Conservation (phyloP, 345 rosid genomes). For the Populus ilicifolia region DNA sequence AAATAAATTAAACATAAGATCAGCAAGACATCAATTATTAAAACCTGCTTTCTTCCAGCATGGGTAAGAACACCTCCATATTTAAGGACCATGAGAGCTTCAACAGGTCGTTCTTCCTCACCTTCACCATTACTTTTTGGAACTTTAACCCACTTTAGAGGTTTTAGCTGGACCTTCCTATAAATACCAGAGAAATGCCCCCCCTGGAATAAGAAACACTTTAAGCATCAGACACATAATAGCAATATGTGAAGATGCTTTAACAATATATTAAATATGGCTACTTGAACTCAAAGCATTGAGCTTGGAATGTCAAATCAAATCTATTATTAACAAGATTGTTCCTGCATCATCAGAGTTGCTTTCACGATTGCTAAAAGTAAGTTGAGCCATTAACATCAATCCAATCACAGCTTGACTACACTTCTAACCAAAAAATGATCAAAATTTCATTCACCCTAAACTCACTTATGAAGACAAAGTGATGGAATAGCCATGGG, state of each 20-base stretch:
- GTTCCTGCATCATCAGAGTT: neutral
- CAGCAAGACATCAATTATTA: slow-evolving; percentile 1
- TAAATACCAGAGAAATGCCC: slow-evolving; percentile 99
- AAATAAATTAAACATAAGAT: neutral
- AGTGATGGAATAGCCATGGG: neutral
- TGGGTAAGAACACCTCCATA: slow-evolving; percentile 99
- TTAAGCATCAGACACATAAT: slow-evolving; percentile 6
- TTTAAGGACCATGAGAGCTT: slow-evolving; percentile 97
- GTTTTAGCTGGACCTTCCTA: slow-evolving; percentile 97
- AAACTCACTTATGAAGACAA: neutral
- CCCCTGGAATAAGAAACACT: slow-evolving; percentile 53
- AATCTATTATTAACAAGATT: neutral
- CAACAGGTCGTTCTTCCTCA: slow-evolving; percentile 92
- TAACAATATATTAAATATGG: neutral
- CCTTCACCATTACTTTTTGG: slow-evolving; percentile 77
- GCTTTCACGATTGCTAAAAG: neutral
- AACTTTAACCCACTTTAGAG: slow-evolving; percentile 84
- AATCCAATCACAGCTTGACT: neutral
- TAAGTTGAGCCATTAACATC: neutral
- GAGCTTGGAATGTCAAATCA: neutral
- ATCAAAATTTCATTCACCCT: neutral
- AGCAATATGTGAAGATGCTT: neutral
- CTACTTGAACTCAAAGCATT: neutral
- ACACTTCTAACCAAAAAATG: neutral
- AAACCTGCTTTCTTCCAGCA: slow-evolving; percentile 99